Evolutionary conservation across 2,329 filamentous ascomycete genomes (phyloP), one percentile per base, ranked within the genome.

Genomic region (Aspergillus quadricinctus): DNA sequence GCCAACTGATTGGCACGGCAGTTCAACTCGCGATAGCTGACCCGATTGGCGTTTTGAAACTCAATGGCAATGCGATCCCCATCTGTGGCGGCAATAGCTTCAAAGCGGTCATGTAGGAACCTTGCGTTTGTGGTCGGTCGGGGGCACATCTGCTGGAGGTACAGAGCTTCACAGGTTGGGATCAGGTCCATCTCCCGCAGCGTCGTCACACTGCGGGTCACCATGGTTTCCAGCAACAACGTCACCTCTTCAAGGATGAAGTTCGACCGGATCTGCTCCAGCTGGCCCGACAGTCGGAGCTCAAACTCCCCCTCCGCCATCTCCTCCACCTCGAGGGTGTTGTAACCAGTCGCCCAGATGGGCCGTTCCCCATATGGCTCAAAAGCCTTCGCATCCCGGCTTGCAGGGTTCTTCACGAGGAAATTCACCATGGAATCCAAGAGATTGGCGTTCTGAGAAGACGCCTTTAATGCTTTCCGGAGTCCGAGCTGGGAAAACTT

Each of bases 371-470:
- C 52, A n/a, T 49, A 54, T 5, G 27, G 46, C 46, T 54, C 23
- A 28, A 48, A 54, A 19, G 49, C 29, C 25, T 52, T 17, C 35
- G 35, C 7, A 11, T 31, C 25, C 21, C 19, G 35, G 29, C 50
- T 45, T 27, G 50, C 28, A 41, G 40, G 9, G 23, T 27, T 27
- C 11, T 52, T 52, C 35, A 57, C 48, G 17, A 58, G 53, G 43
- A 58, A 41, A 46, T 58, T 58, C 28, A 56, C 56, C 25, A 58
- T 50, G 19, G 56, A 48, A 41, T 58, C 56, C 25, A 52, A 46
- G 28, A 49, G 49, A 43, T n/a, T 48, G 14, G 49, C 41, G 27
- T 5, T 31, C 14, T 52, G 53, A 19, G 23, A 27, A 29, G 49
- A 35, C 4, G 53, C 53, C 19, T 21, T 17, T 19, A 58, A 50